Evolutionary conservation across 2,329 filamentous ascomycete species (phyloP).

Genomic region (Gremmenia infestans): DNA sequence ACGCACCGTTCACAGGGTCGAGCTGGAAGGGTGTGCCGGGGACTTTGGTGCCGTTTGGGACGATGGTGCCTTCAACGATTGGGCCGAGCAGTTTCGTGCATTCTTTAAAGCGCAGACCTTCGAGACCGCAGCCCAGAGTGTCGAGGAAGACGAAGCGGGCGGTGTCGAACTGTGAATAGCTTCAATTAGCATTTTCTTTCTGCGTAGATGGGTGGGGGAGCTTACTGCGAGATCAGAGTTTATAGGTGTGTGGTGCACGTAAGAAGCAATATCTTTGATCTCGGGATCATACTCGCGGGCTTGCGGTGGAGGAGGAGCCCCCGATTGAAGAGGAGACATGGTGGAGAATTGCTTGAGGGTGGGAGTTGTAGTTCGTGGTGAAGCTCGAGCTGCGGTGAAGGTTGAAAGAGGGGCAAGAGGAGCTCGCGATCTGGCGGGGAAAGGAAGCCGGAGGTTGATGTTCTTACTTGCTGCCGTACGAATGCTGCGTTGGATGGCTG

Average conservation of each 20-base stretch:
- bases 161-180: slow-evolving; percentile 71
- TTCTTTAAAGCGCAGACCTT: slow-evolving; percentile 92
- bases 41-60: slow-evolving; percentile 88
- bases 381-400: slow-evolving; percentile 17
- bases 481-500: slow-evolving; percentile 29
- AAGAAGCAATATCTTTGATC: slow-evolving; percentile 91
- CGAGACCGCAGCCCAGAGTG: slow-evolving; percentile 92
- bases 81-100: slow-evolving; percentile 94
- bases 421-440: slow-evolving; percentile 23
- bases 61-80: slow-evolving; percentile 80
- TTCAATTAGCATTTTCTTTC: slow-evolving; percentile 12
- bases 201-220: slow-evolving; percentile 19
- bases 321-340: slow-evolving; percentile 33
- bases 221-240: slow-evolving; percentile 89
- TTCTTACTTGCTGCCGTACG: slow-evolving; percentile 27
- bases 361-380: slow-evolving; percentile 11
- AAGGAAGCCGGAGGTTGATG: slow-evolving; percentile 19
- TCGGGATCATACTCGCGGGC: slow-evolving; percentile 76
- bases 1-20: slow-evolving; percentile 90
- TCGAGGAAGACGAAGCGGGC: slow-evolving; percentile 96
- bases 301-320: slow-evolving; percentile 46
- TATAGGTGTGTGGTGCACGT: slow-evolving; percentile 88
- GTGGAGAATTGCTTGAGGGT: slow-evolving; percentile 31
- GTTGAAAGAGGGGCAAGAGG: slow-evolving; percentile 23
- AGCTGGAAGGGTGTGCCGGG: slow-evolving; percentile 91